These are phyloP conservation scores for Coniophora puteana DNA, from an alignment of 1,284 basidiomycete species.

Conservation along the genomic window DNA sequence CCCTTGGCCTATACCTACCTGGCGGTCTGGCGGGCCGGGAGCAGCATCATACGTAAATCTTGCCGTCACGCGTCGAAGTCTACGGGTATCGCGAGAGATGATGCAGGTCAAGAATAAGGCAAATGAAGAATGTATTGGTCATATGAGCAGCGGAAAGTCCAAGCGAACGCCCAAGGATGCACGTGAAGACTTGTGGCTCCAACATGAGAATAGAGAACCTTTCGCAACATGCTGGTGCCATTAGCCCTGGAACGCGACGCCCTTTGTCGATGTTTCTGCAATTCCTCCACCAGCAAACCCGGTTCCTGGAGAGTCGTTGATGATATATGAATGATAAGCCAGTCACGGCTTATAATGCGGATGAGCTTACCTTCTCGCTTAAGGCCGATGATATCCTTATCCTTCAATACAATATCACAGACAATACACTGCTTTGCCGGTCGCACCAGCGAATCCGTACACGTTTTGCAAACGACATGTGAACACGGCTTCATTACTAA, in stretches of 20 bases:
- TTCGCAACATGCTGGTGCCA: not conserved
- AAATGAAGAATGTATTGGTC: no score
- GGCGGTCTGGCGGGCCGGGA: no score
- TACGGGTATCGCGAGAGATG: no score
- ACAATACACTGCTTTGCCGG: conserved; percentile 76
- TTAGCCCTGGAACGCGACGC: conserved; percentile 76
- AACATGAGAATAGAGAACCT: not conserved
- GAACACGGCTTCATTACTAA: conserved; percentile 76
- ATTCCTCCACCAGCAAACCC: conserved; percentile 89
- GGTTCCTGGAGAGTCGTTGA: conserved; percentile 51
- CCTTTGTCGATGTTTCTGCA: conserved; percentile 75
- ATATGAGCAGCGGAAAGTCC: not conserved
- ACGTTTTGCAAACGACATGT: conserved; percentile 86
- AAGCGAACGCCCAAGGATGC: not conserved
- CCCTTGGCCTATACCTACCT: no score
- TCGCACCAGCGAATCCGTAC: conserved; percentile 77
- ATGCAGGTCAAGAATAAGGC: no score
- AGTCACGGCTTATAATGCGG: not conserved
- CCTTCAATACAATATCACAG: conserved; percentile 65
- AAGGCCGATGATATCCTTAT: conserved; percentile 71
- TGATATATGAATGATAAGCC: conserved; percentile 1
- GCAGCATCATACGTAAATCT: no score
- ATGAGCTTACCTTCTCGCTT: conserved; percentile 79
- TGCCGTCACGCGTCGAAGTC: no score
- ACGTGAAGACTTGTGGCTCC: not conserved